These are phyloP conservation scores for Podila epicladia DNA, from an alignment of 192 early-diverging fungal genomes.

Conservation along the genomic window DNA sequence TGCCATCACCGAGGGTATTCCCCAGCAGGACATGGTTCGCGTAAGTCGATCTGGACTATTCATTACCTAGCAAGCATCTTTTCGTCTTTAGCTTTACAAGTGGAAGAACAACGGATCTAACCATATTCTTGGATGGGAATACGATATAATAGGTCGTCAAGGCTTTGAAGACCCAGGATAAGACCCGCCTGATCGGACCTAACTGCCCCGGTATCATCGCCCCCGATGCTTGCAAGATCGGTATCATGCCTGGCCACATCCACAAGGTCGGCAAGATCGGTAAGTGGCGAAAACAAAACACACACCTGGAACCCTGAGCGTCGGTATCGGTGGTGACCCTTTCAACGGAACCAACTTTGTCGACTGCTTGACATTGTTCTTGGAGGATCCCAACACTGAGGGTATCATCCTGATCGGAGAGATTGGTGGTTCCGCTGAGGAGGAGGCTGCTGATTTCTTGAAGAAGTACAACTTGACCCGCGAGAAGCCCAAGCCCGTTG, in stretches of 20 bases:
- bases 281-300: background rate
- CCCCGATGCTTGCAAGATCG: slow-evolving; percentile 97
- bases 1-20: slow-evolving; percentile 99
- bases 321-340: slow-evolving; percentile 99
- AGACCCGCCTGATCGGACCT: slow-evolving; percentile 96
- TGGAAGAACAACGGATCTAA: background rate
- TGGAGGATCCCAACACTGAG: slow-evolving; percentile 95
- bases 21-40: slow-evolving; percentile 99
- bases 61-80: background rate
- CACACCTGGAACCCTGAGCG: slow-evolving; percentile 8
- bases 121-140: too few relatives aligned
- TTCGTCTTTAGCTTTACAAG: background rate
- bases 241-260: slow-evolving; percentile 99
- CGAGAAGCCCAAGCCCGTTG: slow-evolving; percentile 93
- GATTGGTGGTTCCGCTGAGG: slow-evolving; percentile 99
- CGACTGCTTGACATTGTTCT: slow-evolving; percentile 94
- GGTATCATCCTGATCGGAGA: slow-evolving; percentile 99
- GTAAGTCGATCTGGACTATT: slow-evolving; percentile 38
- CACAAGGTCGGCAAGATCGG: slow-evolving; percentile 96
- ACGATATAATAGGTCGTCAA: slow-evolving; percentile 74
- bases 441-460: slow-evolving; percentile 98
- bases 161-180: slow-evolving; percentile 89
- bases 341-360: slow-evolving; percentile 99
- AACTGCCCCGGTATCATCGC: slow-evolving; percentile 99
- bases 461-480: slow-evolving; percentile 93